Percentiles rank a stretch among this genome's conserved stretches.
phyloP scores from a whole-genome alignment of 208 protist species.

The Pavlovales sp. region DNA sequence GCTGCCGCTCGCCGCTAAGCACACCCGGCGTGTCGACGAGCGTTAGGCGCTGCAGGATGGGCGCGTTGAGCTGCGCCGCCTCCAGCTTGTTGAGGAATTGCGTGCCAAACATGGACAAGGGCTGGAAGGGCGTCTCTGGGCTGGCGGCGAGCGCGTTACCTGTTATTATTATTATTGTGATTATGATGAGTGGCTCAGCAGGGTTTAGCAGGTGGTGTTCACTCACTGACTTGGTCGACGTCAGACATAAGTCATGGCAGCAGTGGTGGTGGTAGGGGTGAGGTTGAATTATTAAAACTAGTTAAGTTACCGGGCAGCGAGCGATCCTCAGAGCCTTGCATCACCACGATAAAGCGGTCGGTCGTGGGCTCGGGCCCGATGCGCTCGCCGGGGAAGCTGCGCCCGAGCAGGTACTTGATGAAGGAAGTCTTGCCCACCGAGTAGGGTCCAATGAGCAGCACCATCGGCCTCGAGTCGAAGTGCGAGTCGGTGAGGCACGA shows the following conservation, averaged over 20 bases:
- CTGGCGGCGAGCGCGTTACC: constrained; percentile 33
- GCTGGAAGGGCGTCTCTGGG: constrained; percentile 76
- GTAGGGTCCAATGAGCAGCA: constrained; percentile 44
- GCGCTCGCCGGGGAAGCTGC: constrained; percentile 27
- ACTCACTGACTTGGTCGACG: too few species aligned
- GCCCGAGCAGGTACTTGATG: constrained; percentile 44
- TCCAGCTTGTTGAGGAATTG: constrained; percentile 74
- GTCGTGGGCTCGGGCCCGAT: constrained; percentile 58
- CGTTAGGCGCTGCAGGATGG: constrained; percentile 77
- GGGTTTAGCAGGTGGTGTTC: too few species aligned
- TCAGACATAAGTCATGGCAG: too few species aligned
- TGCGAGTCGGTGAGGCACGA: constrained; percentile 26
- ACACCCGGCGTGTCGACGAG: constrained; percentile 91
- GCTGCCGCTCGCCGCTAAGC: constrained; percentile 77
- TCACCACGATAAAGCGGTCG: constrained; percentile 52
- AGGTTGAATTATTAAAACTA: too few species aligned
- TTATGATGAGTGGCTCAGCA: too few species aligned
- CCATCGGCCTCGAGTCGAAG: constrained; percentile 40
- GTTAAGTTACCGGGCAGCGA: neutral
- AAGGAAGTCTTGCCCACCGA: constrained; percentile 49
- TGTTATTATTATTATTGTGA: neutral
- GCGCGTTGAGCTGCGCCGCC: constrained; percentile 68
- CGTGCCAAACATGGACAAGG: constrained; percentile 76
- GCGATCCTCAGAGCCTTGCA: constrained; percentile 40
- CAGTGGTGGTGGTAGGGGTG: too few species aligned